Conservation (phyloP, 441 rosid genomes). For the Gossypium gossypioides region DNA sequence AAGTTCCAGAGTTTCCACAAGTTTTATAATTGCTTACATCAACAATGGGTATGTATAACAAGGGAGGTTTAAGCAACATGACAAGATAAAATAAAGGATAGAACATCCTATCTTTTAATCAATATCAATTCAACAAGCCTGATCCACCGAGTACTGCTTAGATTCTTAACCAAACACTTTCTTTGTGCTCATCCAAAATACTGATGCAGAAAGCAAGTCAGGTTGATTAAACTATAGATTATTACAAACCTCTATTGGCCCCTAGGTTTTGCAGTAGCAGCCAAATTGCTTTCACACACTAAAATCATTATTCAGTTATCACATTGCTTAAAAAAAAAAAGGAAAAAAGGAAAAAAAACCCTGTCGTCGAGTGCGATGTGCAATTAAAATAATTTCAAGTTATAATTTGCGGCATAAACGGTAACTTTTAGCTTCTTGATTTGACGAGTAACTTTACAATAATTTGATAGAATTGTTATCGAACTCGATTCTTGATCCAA, state of each 20-base stretch:
- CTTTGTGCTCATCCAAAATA: not conserved
- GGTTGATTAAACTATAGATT: not conserved
- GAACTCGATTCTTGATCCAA: not conserved
- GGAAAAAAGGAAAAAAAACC: not conserved
- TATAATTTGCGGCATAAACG: not conserved
- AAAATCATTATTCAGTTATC: not conserved
- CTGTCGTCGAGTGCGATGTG: not conserved
- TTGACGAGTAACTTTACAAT: not conserved
- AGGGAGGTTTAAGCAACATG: not conserved
- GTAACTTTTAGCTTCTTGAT: not conserved
- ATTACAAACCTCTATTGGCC: not conserved
- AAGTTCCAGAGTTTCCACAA: not conserved
- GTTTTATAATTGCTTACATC: not conserved
- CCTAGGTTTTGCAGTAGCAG: not conserved
- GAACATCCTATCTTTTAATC: not conserved
- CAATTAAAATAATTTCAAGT: not conserved
- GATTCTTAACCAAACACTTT: not conserved
- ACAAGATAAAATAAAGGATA: not conserved
- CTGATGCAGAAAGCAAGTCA: not conserved
- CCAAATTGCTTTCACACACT: slow-evolving; percentile 1
- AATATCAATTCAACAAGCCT: not conserved
- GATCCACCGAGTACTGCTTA: not conserved
- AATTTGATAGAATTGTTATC: not conserved
- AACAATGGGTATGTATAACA: not conserved
- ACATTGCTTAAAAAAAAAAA: not conserved